Percentiles rank a stretch among this genome's conserved stretches.
Evolutionary conservation across 257 asterid genomes (phyloP).

Genomic region (Jacaranda copaia): DNA sequence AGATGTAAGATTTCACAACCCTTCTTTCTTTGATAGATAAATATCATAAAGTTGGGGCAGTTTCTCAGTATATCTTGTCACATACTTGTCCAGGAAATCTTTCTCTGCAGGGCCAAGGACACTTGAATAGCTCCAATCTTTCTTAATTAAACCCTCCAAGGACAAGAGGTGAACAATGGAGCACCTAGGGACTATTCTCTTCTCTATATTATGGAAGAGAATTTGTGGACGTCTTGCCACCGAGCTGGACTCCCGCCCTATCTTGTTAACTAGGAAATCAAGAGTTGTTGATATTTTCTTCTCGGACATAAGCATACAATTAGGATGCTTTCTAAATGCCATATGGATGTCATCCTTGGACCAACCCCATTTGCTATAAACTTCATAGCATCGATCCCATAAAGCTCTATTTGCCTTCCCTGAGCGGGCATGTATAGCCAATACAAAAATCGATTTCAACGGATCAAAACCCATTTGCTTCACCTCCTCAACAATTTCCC

Average conservation of each 20-base stretch:
- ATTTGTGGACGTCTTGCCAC: constrained; percentile 26
- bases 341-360: constrained; percentile 35
- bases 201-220: constrained; percentile 37
- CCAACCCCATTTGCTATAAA: constrained; percentile 44
- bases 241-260: constrained; percentile 32
- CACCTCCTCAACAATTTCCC: constrained; percentile 30
- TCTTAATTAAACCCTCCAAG: constrained; percentile 40
- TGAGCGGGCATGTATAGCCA: constrained; percentile 26
- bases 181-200: constrained; percentile 47
- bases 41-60: constrained; percentile 34
- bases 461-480: constrained; percentile 37
- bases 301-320: constrained; percentile 39
- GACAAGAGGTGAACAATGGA: constrained; percentile 40
- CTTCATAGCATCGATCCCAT: constrained; percentile 26
- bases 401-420: constrained; percentile 18
- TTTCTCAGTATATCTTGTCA: constrained; percentile 23
- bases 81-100: constrained; percentile 36
- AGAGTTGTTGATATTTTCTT: constrained; percentile 32
- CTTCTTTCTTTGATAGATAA: background rate
- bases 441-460: constrained; percentile 26
- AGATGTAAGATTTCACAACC: no score
- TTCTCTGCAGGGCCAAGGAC: constrained; percentile 17
- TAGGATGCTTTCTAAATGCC: constrained; percentile 42
- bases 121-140: constrained; percentile 25
- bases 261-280: constrained; percentile 35